A percentile compares a stretch with the other conserved stretches of the same genome.
phyloP scores from a whole-genome alignment of 2,329 filamentous ascomycete genomes.

The Anthostomella pinea region DNA sequence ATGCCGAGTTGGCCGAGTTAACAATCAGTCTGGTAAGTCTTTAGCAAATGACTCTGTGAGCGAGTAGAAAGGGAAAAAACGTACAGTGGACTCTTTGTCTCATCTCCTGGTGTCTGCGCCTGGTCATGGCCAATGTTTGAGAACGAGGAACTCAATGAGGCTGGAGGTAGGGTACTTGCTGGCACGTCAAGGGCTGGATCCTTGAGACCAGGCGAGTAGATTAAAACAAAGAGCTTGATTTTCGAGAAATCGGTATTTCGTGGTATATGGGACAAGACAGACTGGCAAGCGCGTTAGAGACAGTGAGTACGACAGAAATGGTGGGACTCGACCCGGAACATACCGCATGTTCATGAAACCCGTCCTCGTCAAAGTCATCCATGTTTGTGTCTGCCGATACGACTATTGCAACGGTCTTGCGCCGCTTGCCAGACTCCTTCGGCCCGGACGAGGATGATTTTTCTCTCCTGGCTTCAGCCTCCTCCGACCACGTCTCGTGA shows the following conservation, averaged over 20 bases:
- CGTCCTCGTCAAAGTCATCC: conserved; percentile 56
- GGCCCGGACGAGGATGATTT: conserved; percentile 34
- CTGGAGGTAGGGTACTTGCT: conserved; percentile 54
- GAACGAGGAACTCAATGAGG: conserved; percentile 75
- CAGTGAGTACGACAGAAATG: too few relatives aligned
- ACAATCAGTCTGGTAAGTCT: conserved; percentile 44
- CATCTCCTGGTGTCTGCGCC: conserved; percentile 64
- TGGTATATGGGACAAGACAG: conserved; percentile 85
- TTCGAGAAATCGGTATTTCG: conserved; percentile 69
- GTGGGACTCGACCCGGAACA: too few relatives aligned
- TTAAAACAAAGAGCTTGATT: conserved; percentile 80
- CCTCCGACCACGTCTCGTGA: conserved; percentile 89
- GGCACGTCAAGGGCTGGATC: conserved; percentile 56
- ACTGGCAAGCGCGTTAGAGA: conserved; percentile 44
- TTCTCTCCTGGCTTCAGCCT: conserved; percentile 67
- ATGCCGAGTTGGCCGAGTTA: conserved; percentile 57
- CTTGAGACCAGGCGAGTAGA: conserved; percentile 81
- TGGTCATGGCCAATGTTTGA: conserved; percentile 79
- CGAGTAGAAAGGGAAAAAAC: conserved; percentile 25
- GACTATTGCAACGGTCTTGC: conserved; percentile 82
- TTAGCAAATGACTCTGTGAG: conserved; percentile 24
- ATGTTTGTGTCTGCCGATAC: conserved; percentile 72
- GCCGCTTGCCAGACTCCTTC: conserved; percentile 43
- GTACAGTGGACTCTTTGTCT: conserved; percentile 57
- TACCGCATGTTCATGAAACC: conserved; percentile 78